Evolutionary conservation across 306 rosid species (phyloP).

Genomic region (Vigna unguiculata): DNA sequence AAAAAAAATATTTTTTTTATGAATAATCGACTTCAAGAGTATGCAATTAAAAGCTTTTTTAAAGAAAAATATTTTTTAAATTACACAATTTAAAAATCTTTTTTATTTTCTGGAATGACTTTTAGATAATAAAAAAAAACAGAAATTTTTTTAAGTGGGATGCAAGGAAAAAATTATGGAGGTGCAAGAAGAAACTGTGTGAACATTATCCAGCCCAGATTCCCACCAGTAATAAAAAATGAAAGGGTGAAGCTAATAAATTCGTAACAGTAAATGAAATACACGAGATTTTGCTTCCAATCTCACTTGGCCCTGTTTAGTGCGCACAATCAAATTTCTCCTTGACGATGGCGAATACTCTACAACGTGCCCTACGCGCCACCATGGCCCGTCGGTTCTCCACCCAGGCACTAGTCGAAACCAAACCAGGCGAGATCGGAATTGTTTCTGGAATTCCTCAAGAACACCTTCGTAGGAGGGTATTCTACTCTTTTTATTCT

Average conservation of each 20-base stretch:
- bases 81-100: no score
- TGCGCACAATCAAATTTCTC: slow-evolving; percentile 26
- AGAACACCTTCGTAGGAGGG: slow-evolving; percentile 86
- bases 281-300: background rate
- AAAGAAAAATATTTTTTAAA: no score
- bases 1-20: no score
- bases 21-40: no score
- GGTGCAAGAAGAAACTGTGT: no score
- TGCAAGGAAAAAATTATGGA: no score
- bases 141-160: no score
- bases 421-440: slow-evolving; percentile 90
- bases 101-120: no score
- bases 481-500: slow-evolving; percentile 34
- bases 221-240: background rate
- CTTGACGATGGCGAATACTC: slow-evolving; percentile 67
- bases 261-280: background rate
- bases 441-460: slow-evolving; percentile 90
- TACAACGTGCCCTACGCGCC: slow-evolving; percentile 70
- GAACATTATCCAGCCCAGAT: no score
- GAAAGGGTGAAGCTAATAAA: slow-evolving; percentile 24
- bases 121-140: no score
- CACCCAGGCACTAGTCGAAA: slow-evolving; percentile 69
- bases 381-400: slow-evolving; percentile 58
- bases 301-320: background rate
- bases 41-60: no score